These are phyloP conservation scores for Acacia melanoxylon DNA, from an alignment of 306 rosid genomes.

Conservation along the genomic window DNA sequence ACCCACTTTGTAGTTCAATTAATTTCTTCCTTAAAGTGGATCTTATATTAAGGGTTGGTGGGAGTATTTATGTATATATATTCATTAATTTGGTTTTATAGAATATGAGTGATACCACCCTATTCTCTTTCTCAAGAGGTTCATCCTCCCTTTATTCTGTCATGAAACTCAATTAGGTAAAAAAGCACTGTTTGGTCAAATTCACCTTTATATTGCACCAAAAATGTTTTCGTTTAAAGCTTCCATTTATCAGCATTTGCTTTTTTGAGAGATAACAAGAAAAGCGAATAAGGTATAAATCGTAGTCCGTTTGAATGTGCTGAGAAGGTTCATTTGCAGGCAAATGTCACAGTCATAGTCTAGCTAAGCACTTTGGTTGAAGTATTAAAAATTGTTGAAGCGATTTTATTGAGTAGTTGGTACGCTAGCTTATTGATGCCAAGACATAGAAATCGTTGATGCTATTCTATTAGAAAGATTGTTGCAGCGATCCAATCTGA, in stretches of 20 bases:
- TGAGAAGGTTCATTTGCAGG: background rate
- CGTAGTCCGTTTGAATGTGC: background rate
- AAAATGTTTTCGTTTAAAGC: background rate
- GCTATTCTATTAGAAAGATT: too few relatives aligned
- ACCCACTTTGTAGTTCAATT: too few relatives aligned
- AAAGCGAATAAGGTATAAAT: background rate
- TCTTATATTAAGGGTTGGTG: too few relatives aligned
- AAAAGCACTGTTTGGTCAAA: background rate
- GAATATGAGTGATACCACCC: background rate
- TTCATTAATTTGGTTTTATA: background rate
- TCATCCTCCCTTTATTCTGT: background rate
- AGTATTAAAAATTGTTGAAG: too few relatives aligned
- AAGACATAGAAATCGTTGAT: too few relatives aligned
- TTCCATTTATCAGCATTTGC: background rate
- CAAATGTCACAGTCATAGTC: background rate
- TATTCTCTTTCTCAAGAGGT: background rate
- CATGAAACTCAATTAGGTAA: background rate
- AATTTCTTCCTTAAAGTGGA: too few relatives aligned
- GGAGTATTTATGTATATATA: too few relatives aligned
- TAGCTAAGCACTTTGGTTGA: too few relatives aligned
- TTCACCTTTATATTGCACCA: background rate
- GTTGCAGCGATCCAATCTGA: too few relatives aligned
- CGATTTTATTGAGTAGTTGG: too few relatives aligned
- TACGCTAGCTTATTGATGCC: too few relatives aligned
- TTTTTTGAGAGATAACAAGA: background rate